Evolutionary conservation across 164 flowering plant genomes (phyloP), one percentile per base, ranked within the genome.

Genomic region (Euptelea pleiosperma): DNA sequence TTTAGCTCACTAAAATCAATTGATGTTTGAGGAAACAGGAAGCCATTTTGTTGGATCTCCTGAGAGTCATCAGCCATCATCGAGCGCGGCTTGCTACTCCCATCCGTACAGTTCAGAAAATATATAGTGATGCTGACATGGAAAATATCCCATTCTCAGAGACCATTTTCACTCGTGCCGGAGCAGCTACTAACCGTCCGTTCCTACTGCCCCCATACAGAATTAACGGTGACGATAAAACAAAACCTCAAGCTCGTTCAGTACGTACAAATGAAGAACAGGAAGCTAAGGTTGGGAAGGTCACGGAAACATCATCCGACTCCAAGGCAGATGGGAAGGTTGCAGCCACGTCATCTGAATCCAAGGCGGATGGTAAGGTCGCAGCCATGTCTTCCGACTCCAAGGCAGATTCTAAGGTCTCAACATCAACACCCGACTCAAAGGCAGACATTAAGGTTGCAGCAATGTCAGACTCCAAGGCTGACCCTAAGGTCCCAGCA

Each of bases 51-150:
- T 67, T 89, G 75, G 98, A 93, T 75, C 94, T 93, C 58, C 84
- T 93, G 25, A 82, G 97, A 72, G 97, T 93, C 56, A 86, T 93
- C 72, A 83, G 91, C 65, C 98, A 93, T 76, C 98, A 93, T 60
- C 77, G 86, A 6, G 98, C 97, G 14, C 82, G 97, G 36, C 87
- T 93, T 60, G 97, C 99, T 35, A 90, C 99, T 29, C 99, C 97
- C 31, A 83, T 93, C 54, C 96, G 97, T 30, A 89, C 97, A 6
- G 74, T 93, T 58, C 97, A 89, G 73, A 87, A 89, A 73, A 66
- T 84, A 45, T 82, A 81, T 33, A 79, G 70, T 58, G 92, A 89
- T 25, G 65, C 85, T 4, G 98, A 86, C 64, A 29, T 83, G 62
- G 97, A 87, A 35, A 80, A 71, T 54, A 43, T 79, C 9, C 86